Conservation (phyloP, 352 stramenopile species). For the Halophytophthora batemanensis region DNA sequence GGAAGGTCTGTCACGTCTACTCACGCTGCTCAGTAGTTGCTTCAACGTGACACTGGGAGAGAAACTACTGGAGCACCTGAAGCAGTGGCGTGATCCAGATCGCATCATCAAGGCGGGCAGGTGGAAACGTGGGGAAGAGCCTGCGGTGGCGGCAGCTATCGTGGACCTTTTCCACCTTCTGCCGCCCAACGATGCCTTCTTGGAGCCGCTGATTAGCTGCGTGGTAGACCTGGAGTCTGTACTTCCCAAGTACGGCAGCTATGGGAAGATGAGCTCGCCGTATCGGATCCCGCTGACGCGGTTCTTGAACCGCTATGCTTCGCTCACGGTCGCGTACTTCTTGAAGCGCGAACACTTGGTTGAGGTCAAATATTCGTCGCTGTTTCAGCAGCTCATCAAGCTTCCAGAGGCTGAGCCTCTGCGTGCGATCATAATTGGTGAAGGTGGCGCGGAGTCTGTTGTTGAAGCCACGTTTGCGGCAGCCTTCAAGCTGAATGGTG, state of each 20-base stretch:
- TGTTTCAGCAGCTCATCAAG: conserved; percentile 95
- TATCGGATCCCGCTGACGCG: conserved; percentile 90
- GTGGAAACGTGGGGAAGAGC: conserved; percentile 94
- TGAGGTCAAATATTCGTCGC: conserved; percentile 87
- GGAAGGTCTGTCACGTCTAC: conserved; percentile 90
- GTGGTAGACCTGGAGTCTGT: conserved; percentile 94
- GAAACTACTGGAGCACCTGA: conserved; percentile 96
- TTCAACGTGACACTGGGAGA: conserved; percentile 98
- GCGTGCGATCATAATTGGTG: conserved; percentile 82
- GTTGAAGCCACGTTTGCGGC: conserved; percentile 92
- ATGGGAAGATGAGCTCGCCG: conserved; percentile 87
- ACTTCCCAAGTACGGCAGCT: conserved; percentile 89
- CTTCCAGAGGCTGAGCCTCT: conserved; percentile 86
- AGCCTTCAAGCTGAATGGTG: conserved; percentile 50
- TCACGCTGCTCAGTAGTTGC: conserved; percentile 94
- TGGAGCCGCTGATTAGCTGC: conserved; percentile 94
- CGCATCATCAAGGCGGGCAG: conserved; percentile 90
- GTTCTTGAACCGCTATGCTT: conserved; percentile 93
- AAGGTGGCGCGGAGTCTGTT: conserved; percentile 87
- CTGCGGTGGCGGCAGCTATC: conserved; percentile 93
- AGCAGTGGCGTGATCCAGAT: conserved; percentile 91
- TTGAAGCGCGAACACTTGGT: conserved; percentile 80
- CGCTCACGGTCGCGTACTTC: conserved; percentile 85
- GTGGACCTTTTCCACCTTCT: conserved; percentile 96
- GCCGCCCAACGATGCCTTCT: conserved; percentile 92